These are phyloP conservation scores for Dothideomycetes sp. DNA, from an alignment of 2,329 filamentous ascomycete genomes.

Conservation along the genomic window DNA sequence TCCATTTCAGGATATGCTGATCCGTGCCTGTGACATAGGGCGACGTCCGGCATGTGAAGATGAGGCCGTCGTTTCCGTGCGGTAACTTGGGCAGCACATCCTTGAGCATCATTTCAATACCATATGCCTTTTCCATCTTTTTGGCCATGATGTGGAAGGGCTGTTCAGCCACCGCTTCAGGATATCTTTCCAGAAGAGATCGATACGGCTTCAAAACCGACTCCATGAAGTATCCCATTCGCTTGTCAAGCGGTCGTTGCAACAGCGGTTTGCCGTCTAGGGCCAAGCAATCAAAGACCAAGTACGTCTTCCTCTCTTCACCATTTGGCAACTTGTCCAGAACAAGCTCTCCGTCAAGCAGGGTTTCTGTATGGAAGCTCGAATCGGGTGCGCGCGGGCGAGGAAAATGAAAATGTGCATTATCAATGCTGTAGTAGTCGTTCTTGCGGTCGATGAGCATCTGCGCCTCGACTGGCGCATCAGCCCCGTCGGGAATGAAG, in stretches of 20 bases:
- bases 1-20: slow-evolving; percentile 93
- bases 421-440: slow-evolving; percentile 79
- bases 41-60: slow-evolving; percentile 89
- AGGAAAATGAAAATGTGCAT: slow-evolving; percentile 67
- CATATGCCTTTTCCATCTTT: slow-evolving; percentile 79
- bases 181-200: slow-evolving; percentile 43
- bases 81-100: slow-evolving; percentile 71
- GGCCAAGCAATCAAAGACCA: slow-evolving; percentile 88
- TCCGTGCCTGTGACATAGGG: slow-evolving; percentile 87
- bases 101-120: slow-evolving; percentile 83
- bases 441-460: slow-evolving; percentile 98
- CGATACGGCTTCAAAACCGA: slow-evolving; percentile 62
- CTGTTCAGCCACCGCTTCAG: slow-evolving; percentile 57
- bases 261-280: slow-evolving; percentile 68
- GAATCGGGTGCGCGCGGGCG: slow-evolving; percentile 46
- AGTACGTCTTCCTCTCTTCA: slow-evolving; percentile 60
- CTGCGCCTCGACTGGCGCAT: slow-evolving; percentile 48
- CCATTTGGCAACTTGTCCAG: slow-evolving; percentile 66
- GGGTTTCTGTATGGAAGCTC: slow-evolving; percentile 65
- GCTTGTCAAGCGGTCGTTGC: slow-evolving; percentile 73
- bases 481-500: slow-evolving; percentile 31
- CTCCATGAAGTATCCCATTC: slow-evolving; percentile 75
- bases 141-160: slow-evolving; percentile 82
- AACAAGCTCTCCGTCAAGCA: slow-evolving; percentile 90
- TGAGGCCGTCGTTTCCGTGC: slow-evolving; percentile 92